Conservation (phyloP, 352 stramenopile genomes). For the Phytophthora constricta region DNA sequence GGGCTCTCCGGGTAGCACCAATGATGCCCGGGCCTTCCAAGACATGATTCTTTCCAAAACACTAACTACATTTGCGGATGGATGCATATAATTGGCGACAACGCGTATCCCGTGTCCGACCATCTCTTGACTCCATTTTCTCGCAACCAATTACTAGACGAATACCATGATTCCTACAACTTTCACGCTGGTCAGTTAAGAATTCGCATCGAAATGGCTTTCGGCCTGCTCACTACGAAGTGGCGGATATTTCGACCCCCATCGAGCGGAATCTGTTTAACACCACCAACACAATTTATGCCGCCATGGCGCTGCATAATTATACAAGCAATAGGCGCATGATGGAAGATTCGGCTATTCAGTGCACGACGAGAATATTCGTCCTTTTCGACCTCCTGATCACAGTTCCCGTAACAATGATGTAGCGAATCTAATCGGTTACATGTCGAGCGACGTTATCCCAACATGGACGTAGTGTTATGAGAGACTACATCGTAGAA, state of each 20-base stretch:
- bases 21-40: conserved; percentile 11
- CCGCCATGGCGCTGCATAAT: conserved; percentile 9
- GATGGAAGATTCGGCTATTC: neutral
- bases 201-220: conserved; percentile 5
- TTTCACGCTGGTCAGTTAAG: conserved; percentile 15
- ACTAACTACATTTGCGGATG: neutral
- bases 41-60: neutral
- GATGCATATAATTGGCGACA: conserved; percentile 13
- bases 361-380: neutral
- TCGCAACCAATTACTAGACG: conserved; percentile 7
- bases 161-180: conserved; percentile 13
- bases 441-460: conserved; percentile 15
- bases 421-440: conserved; percentile 11
- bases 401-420: neutral
- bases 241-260: neutral
- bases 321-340: conserved; percentile 7
- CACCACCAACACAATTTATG: neutral
- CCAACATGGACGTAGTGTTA: neutral
- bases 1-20: conserved; percentile 4
- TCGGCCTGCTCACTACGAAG: conserved; percentile 4
- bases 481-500: neutral
- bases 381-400: neutral
- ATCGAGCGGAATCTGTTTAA: conserved; percentile 8
- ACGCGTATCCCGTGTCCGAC: neutral
- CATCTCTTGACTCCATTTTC: conserved; percentile 10